Evolutionary conservation across 78 protist genomes (phyloP), one percentile per base, ranked within the genome.

Genomic region (slime mould (Dictyostelium discoideum)): DNA sequence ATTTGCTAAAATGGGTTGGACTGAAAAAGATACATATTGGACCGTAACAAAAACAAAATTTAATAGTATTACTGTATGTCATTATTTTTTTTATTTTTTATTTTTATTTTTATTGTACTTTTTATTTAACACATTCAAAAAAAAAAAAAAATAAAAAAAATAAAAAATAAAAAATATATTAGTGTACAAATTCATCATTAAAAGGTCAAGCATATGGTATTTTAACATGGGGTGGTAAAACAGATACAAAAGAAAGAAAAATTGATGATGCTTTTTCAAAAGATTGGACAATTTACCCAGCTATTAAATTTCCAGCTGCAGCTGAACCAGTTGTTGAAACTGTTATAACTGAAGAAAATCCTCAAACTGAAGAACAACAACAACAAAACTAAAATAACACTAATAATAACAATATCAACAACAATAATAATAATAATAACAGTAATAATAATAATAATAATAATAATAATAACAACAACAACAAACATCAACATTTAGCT

Each of bases 141-240:
- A 37, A 32, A 37, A 77, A 26, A 69, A 29, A 72, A 29, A 72
- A 29, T n/a, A n/a, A 72, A 22, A 44, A 77, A 37, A 32, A 37
- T 40, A 26, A 69, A 29, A 72, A 29, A 72, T 13, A 72, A 29
- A 60, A 16, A 69, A 40, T 69, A 42, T 32, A n/a, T 32, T 32
- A 32, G 37, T 32, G 77, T 11, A 69, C 77, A 69, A 73, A 74
- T 20, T 22, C 73, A 67, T 26, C 89, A 72, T 48, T 90, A 20
- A 42, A 77, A 50, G 95, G 95, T 50, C 74, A 63, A 44, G 95
- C 88, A 65, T 82, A 48, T 50, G 95, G 95, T 54, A 46, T 72
- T 67, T 82, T 90, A 32, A 90, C 95, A 72, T 90, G 95, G 95
- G 77, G 60, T 5, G 95, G 95, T 73, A 83, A 78, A 42, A 54